Base-by-base conservation (phyloP, 139 green algal genomes). In the Bryopsis sp. region DNA sequence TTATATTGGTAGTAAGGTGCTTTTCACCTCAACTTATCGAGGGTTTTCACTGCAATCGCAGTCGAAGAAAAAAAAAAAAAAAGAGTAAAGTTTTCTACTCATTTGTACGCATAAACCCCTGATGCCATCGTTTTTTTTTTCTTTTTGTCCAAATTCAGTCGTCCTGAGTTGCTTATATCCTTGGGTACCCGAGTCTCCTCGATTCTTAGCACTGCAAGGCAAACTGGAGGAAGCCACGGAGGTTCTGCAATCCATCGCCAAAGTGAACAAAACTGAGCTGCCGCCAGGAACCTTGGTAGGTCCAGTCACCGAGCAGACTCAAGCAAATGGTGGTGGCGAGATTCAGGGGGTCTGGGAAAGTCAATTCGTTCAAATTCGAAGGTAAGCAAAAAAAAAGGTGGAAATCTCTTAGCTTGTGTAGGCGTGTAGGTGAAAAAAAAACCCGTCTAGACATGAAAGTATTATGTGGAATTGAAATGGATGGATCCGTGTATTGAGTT, bases 81-180 rank as follows among this genome's bases (percentile, higher is more conserved):
- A n/a, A n/a, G n/a, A n/a, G n/a, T n/a, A n/a, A n/a, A n/a, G n/a
- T n/a, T n/a, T n/a, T n/a, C n/a, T n/a, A n/a, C n/a, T n/a, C n/a
- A n/a, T n/a, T n/a, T n/a, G n/a, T n/a, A n/a, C n/a, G n/a, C n/a
- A n/a, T n/a, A n/a, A n/a, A n/a, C n/a, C n/a, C 43, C 43, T 19
- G 19, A 54, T 54, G 15, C 19, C 43, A 54, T 26, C 43, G 11
- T 54, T 11, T 54, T 26, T 54, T 54, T 19, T 19, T 19, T 26
- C 19, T 19, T 54, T 11, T 54, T 54, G 43, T 54, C 11, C 43
- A 54, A 11, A 11, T 54, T 54, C 54, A 63, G 54, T 63, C 7
- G 11, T 63, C n/a, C 54, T 63, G n/a, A 8, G 11, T 63, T 35
- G 11, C 15, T 63, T 63, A 7, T 63, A 35, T 35, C 54, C 54